These are phyloP conservation scores for Colletotrichum paranaense DNA, from an alignment of 2,329 filamentous ascomycete species.

Conservation along the genomic window DNA sequence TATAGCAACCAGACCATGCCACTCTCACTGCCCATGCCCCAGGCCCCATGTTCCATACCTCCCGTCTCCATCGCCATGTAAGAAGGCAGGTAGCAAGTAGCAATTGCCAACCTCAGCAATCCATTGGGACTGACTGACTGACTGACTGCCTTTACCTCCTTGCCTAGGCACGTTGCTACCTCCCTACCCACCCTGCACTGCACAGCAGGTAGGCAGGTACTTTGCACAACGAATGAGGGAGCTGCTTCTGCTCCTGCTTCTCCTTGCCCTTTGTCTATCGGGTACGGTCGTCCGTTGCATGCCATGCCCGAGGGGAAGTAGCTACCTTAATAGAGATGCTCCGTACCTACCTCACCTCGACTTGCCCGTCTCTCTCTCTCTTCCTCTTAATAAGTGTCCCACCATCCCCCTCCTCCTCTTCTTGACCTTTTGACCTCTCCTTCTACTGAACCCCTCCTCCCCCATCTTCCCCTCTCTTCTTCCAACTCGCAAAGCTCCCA, in stretches of 20 bases:
- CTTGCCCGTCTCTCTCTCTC: not conserved
- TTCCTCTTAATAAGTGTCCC: slow-evolving; percentile 24
- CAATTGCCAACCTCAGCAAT: not conserved
- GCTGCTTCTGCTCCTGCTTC: not conserved
- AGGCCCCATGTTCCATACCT: not conserved
- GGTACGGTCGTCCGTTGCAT: slow-evolving; percentile 10
- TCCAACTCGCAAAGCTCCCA: slow-evolving; percentile 1
- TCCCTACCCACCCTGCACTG: not conserved
- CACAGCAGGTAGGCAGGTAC: not conserved
- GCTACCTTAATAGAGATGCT: not conserved
- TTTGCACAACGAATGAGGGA: not conserved
- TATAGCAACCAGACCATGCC: slow-evolving; percentile 1
- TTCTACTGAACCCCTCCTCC: slow-evolving; percentile 21
- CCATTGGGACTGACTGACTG: not conserved
- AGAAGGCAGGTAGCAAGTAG: not conserved
- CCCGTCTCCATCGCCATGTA: not conserved
- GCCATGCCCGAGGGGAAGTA: slow-evolving; percentile 1
- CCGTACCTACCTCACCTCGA: not conserved
- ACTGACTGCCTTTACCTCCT: not conserved
- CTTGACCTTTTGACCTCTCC: not conserved
- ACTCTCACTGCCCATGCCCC: not conserved
- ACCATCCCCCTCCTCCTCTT: not conserved
- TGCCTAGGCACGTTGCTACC: no score
- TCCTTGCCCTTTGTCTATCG: not conserved
- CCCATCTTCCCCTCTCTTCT: not conserved